Evolutionary conservation across 441 rosid species (phyloP), one percentile per base, ranked within the genome.

Genomic region (Populus hybrid): DNA sequence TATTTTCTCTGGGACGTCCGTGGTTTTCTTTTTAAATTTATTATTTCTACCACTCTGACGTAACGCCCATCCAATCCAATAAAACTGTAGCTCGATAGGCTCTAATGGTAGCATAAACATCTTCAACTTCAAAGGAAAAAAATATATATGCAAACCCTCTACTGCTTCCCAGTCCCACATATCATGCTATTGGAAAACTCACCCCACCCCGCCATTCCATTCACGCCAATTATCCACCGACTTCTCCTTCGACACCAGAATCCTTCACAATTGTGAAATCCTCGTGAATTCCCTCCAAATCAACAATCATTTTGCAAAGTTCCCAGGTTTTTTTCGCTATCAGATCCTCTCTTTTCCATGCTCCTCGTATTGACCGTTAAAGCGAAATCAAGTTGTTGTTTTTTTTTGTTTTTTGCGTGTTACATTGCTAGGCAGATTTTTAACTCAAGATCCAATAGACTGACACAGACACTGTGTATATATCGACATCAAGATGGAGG

Each of bases 401-500:
- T 32, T 20, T 76, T 54, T 34, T 34, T 30, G 24, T 23, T 23
- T 6, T 34, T 34, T 12, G 14, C 4, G 30, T 21, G 26, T 57
- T 59, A 12, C 8, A 20, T 28, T 18, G 40, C 46, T 54, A 3
- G 67, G 32, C 36, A 3, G 6, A n/a, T 73, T 32, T 32, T 61
- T 61, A 9, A 61, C 10, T 21, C 28, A 61, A 61, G 6, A 61
- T 21, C 66, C 66, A 61, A 21, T 9, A 61, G 5, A 23, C 12
- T 61, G 66, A 23, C 14, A 21, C 66, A 10, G 28, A 24, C 28
- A 23, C 28, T 10, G 66, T 21, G 65, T 3, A 21, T 46, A 4
- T 46, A 46, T 46, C 20, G 18, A 66, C 73, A 77, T 80, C 67
- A 72, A 73, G 68, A 86, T 77, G 85, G 91, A 84, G 61, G 70